These are phyloP conservation scores for Erythrophleum fordii DNA, from an alignment of 306 rosid genomes.

Conservation along the genomic window DNA sequence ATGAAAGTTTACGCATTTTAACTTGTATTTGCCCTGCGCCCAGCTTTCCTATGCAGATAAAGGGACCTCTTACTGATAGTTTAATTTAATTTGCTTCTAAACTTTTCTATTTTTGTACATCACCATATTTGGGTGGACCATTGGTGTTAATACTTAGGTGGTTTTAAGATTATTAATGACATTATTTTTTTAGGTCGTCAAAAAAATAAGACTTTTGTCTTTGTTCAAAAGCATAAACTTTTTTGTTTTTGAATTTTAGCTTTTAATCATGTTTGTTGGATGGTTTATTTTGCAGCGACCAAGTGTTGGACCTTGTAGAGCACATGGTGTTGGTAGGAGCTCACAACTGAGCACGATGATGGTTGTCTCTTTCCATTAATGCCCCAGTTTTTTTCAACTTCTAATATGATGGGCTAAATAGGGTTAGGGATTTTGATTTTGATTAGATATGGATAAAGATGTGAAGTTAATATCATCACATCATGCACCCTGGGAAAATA, in stretches of 20 bases:
- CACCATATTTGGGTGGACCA: too few relatives aligned
- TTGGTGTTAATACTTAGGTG: too few relatives aligned
- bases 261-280: slow-evolving; percentile 1
- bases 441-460: slow-evolving; percentile 40
- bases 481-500: slow-evolving; percentile 38
- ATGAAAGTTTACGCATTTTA: too few relatives aligned
- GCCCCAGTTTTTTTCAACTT: slow-evolving; percentile 27
- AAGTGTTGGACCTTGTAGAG: slow-evolving; percentile 94
- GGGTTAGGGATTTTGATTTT: slow-evolving; percentile 38
- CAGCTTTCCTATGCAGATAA: too few relatives aligned
- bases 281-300: slow-evolving; percentile 62
- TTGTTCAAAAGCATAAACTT: background rate
- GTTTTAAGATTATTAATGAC: background rate
- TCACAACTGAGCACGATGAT: slow-evolving; percentile 40
- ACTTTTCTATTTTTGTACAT: too few relatives aligned
- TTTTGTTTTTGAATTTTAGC: background rate
- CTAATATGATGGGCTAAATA: slow-evolving; percentile 25
- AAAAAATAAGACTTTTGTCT: background rate
- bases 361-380: slow-evolving; percentile 22
- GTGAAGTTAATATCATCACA: slow-evolving; percentile 38
- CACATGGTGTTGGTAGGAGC: slow-evolving; percentile 94
- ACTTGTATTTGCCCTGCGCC: too few relatives aligned
- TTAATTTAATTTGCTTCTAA: too few relatives aligned
- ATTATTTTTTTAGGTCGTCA: background rate
- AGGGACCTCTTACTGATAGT: too few relatives aligned